Percentiles rank a stretch among this genome's conserved stretches.
These are phyloP conservation scores for Taphrina confusa DNA, from an alignment of 1,139 yeast species.

Conservation along the genomic window DNA sequence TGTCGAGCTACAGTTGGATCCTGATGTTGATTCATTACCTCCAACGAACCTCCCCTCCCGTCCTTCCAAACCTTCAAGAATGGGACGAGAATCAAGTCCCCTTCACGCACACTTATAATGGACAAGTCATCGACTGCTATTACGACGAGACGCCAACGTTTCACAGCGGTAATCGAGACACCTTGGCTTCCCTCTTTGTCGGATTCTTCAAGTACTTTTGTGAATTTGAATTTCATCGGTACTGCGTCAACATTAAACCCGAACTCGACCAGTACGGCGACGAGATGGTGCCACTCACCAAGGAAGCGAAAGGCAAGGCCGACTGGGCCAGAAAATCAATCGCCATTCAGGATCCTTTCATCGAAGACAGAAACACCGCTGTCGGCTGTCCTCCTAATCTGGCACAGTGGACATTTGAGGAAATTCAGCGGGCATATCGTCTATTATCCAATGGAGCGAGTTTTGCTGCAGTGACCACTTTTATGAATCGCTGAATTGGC, in stretches of 20 bases:
- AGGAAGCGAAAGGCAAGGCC: constrained; percentile 11
- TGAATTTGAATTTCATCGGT: constrained; percentile 40
- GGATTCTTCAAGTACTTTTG: constrained; percentile 42
- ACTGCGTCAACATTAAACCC: constrained; percentile 36
- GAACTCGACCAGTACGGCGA: neutral
- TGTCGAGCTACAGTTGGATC: constrained; percentile 43
- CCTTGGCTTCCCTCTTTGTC: constrained; percentile 40
- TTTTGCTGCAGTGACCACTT: constrained; percentile 30
- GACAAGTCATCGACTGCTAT: constrained; percentile 41
- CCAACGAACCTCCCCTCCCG: constrained; percentile 41
- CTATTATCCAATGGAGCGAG: constrained; percentile 16
- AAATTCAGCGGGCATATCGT: constrained; percentile 12
- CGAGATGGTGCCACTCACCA: constrained; percentile 3
- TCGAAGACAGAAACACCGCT: constrained; percentile 22
- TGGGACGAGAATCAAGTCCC: neutral
- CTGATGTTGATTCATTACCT: constrained; percentile 42
- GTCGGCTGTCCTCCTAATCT: constrained; percentile 18
- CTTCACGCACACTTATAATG: constrained; percentile 37
- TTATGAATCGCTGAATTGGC: constrained; percentile 9
- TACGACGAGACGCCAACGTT: constrained; percentile 37
- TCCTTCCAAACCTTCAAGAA: constrained; percentile 39
- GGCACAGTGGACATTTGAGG: constrained; percentile 26
- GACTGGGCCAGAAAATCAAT: constrained; percentile 21
- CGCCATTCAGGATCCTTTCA: constrained; percentile 31
- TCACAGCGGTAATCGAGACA: constrained; percentile 38